Base-by-base conservation (phyloP, 2,329 filamentous ascomycete species). In the Ceratocystis cubensis region DNA sequence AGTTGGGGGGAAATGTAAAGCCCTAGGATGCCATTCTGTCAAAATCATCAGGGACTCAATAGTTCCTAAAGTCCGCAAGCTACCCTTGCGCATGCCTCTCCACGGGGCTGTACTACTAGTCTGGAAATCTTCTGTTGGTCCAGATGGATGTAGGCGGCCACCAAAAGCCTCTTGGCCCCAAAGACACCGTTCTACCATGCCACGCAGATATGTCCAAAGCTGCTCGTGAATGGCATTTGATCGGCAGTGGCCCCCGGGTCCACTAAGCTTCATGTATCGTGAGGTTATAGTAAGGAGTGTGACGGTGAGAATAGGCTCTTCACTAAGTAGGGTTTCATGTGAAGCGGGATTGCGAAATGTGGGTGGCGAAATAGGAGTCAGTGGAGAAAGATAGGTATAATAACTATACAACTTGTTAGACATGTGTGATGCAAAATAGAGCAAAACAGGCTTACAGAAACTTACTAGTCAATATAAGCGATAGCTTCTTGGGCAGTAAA, bases 151-250 rank as follows among this genome's bases (percentile, higher is more conserved):
- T 20, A 68, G 30, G 5, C 66, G 66, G 13, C 66, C 66, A 37
- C 91, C 93, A 72, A 96, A 96, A 64, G 95, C 91, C 75, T 97
- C 93, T 73, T 96, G 93, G 7, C 92, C 94, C 88, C 91, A 97
- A 46, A 97, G 86, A 70, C 96, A 88, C 44, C 93, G 85, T 75
- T 96, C 91, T 70, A 97, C 94, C 89, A 97, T 96, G 67, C 91
- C 89, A 64, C 92, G 87, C 37, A 97, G 82, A 73, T 96, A 96
- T 37, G 86, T 89, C 94, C 94, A 99, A 4, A 97, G 82, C 75
- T 95, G 91, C 72, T 96, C 91, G 71, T 97, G 94, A 65, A 99
- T 96, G 61, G 91, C 88, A 72, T 94, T 90, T 0, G 91, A 90
- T 63, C 94, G 86, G 61, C 90, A 95, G 69, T 87, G 82, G 0